Evolutionary conservation across 352 stramenopile genomes (phyloP).

Genomic region (Plasmopara halstedii): DNA sequence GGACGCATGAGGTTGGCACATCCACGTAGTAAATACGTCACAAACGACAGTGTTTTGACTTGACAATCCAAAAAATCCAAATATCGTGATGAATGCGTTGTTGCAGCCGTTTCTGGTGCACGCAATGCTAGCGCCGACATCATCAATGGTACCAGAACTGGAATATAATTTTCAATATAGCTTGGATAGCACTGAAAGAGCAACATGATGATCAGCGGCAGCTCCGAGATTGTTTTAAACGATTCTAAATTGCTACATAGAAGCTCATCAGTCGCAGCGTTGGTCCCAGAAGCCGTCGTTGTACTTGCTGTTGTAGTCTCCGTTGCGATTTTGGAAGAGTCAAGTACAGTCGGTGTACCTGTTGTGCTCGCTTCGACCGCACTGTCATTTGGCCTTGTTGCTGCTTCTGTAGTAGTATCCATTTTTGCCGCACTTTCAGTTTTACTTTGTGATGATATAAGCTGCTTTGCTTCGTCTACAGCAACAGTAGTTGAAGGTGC

Average conservation of each 20-base stretch:
- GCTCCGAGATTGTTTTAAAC: slow-evolving; percentile 95
- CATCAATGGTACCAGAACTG: slow-evolving; percentile 95
- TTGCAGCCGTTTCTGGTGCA: slow-evolving; percentile 49
- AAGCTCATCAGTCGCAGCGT: slow-evolving; percentile 27
- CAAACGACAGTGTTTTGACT: slow-evolving; percentile 97
- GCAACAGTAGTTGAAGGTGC: slow-evolving; percentile 1
- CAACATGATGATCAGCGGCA: slow-evolving; percentile 97
- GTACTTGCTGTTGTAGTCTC: slow-evolving; percentile 10
- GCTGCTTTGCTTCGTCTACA: slow-evolving; percentile 8
- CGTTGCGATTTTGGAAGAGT: slow-evolving; percentile 1
- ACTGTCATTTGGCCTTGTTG: slow-evolving; percentile 2
- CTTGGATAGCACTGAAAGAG: slow-evolving; percentile 97
- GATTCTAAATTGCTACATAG: slow-evolving; percentile 85
- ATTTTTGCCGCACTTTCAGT: slow-evolving; percentile 1
- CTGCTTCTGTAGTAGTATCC: neutral
- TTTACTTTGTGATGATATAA: slow-evolving; percentile 2
- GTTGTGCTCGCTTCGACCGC: slow-evolving; percentile 1
- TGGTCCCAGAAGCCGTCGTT: slow-evolving; percentile 1
- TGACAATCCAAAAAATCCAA: slow-evolving; percentile 93
- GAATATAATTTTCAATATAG: slow-evolving; percentile 94
- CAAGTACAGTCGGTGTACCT: slow-evolving; percentile 1
- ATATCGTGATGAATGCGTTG: slow-evolving; percentile 61
- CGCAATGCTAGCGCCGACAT: slow-evolving; percentile 90
- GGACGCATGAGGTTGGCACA: slow-evolving; percentile 91
- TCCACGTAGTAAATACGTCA: slow-evolving; percentile 93